Percentiles rank a stretch among this genome's conserved stretches.
Conservation (phyloP, 805 yeast genomes). For the Candida takata region DNA sequence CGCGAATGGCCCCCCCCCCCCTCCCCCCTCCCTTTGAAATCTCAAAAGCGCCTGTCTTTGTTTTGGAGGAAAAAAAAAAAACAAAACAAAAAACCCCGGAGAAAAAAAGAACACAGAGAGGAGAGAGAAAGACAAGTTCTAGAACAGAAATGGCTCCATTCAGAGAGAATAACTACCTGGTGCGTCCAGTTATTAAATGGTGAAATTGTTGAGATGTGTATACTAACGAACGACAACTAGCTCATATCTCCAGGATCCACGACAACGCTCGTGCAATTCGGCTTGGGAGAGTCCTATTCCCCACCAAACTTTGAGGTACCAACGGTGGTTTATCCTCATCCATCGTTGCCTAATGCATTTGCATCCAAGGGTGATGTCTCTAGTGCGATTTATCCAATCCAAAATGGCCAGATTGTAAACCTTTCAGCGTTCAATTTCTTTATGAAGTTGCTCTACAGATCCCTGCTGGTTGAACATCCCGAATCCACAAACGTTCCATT, state of each 20-base stretch:
- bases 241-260: slow-evolving; percentile 77
- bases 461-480: slow-evolving; percentile 30
- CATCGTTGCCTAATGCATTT: slow-evolving; percentile 27
- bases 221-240: slow-evolving; percentile 16
- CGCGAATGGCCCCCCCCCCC: no score
- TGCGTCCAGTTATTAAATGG: slow-evolving; percentile 11
- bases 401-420: slow-evolving; percentile 56
- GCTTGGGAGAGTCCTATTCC: slow-evolving; percentile 62
- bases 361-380: slow-evolving; percentile 29
- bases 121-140: not conserved
- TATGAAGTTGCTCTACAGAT: slow-evolving; percentile 39
- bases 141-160: slow-evolving; percentile 23
- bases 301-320: slow-evolving; percentile 76
- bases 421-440: slow-evolving; percentile 64
- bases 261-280: slow-evolving; percentile 70
- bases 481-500: slow-evolving; percentile 53
- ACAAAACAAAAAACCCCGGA: no score
- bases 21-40: no score
- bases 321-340: slow-evolving; percentile 58
- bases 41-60: no score
- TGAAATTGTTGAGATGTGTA: not conserved
- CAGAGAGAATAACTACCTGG: slow-evolving; percentile 22
- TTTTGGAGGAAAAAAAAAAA: no score
- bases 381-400: slow-evolving; percentile 54
- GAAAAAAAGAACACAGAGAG: no score